phyloP scores from a whole-genome alignment of 768 basidiomycete genomes.

The Tulasnella sp. region DNA sequence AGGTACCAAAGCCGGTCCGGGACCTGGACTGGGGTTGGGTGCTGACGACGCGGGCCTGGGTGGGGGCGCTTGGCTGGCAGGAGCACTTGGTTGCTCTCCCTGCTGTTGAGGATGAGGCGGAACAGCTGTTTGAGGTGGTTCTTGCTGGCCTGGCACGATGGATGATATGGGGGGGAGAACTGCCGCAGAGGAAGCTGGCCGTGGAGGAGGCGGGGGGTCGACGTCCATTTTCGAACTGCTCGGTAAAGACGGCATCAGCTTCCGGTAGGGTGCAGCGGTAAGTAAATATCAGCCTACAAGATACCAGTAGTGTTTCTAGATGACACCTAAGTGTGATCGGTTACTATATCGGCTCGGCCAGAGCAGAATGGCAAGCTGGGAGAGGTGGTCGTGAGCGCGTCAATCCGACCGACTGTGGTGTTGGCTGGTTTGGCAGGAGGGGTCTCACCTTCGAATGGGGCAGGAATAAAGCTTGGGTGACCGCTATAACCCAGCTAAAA shows the following conservation, averaged over 20 bases:
- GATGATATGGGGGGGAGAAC: neutral
- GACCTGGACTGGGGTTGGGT: slow-evolving; percentile 3
- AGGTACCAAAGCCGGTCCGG: neutral
- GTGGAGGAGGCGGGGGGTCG: slow-evolving; percentile 12
- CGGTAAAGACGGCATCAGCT: neutral
- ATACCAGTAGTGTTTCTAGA: neutral
- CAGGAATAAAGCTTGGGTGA: neutral
- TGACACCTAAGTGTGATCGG: neutral
- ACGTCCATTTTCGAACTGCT: slow-evolving; percentile 15
- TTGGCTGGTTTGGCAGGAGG: neutral
- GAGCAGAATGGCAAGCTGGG: neutral
- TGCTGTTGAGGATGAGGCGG: slow-evolving; percentile 15
- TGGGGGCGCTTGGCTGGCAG: slow-evolving; percentile 2
- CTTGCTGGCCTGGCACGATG: neutral
- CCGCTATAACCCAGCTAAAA: neutral
- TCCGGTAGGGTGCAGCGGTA: neutral
- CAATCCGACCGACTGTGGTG: neutral
- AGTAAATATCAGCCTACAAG: neutral
- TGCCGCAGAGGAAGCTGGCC: neutral
- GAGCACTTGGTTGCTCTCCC: neutral
- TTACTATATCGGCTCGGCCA: neutral
- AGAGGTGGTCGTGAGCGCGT: neutral
- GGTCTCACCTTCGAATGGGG: neutral
- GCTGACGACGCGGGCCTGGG: neutral
- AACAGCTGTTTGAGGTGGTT: slow-evolving; percentile 20